Evolutionary conservation across 345 rosid genomes (phyloP).

Genomic region (Orychophragmus violaceus): DNA sequence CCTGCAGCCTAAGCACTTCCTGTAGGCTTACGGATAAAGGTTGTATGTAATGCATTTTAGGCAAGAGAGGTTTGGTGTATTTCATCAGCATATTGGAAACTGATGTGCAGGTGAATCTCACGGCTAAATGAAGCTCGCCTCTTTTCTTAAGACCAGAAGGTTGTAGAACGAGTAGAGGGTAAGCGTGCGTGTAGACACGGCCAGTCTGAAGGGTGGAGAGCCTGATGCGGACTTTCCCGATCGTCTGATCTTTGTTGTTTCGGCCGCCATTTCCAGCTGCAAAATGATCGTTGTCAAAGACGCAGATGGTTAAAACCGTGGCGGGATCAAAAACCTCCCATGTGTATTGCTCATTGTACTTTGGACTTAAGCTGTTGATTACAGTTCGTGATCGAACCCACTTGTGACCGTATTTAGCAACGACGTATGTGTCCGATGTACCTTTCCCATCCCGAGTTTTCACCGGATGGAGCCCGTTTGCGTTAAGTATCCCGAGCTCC

Average conservation of each 20-base stretch:
- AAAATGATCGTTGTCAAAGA: conserved; percentile 32
- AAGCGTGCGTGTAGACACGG: conserved; percentile 42
- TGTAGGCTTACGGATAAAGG: conserved; percentile 36
- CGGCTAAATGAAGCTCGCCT: conserved; percentile 54
- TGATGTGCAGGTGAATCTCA: conserved; percentile 42
- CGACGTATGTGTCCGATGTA: conserved; percentile 31
- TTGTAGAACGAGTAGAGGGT: conserved; percentile 42
- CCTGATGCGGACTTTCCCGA: conserved; percentile 59
- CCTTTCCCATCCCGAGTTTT: conserved; percentile 33
- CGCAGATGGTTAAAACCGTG: conserved; percentile 31
- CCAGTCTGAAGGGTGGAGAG: conserved; percentile 48
- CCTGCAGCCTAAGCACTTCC: conserved; percentile 30
- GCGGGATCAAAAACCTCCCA: conserved; percentile 35
- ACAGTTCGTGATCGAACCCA: conserved; percentile 34
- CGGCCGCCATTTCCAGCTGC: conserved; percentile 9
- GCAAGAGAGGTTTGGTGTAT: conserved; percentile 47
- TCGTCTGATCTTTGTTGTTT: conserved; percentile 30
- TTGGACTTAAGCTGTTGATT: conserved; percentile 18
- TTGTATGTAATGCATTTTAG: conserved; percentile 38
- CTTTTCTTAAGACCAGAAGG: conserved; percentile 46
- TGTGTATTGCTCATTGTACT: conserved; percentile 33
- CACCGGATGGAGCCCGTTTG: conserved; percentile 36
- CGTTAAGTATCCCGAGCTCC: conserved; percentile 50
- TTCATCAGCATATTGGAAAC: conserved; percentile 31
- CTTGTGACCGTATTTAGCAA: conserved; percentile 33